phyloP scores from a whole-genome alignment of 345 rosid genomes.

The Syzygium aromaticum region DNA sequence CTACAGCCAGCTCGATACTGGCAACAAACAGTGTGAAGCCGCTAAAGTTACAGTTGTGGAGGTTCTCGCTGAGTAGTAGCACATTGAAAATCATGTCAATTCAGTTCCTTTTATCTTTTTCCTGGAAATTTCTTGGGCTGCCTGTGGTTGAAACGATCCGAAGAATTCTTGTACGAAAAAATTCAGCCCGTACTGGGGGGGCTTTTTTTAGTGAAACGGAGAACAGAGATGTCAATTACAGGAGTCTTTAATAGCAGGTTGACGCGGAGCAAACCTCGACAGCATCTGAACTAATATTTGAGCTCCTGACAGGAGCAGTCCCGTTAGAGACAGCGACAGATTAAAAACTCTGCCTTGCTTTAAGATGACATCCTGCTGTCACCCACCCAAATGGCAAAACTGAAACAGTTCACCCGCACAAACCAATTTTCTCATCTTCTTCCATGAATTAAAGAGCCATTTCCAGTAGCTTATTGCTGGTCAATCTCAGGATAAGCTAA shows the following conservation, averaged over 20 bases:
- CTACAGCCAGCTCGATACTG: conserved; percentile 53
- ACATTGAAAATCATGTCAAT: neutral
- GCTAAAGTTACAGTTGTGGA: conserved; percentile 9
- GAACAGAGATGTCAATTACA: neutral
- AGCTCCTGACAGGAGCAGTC: neutral
- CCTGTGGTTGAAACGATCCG: neutral
- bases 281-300: neutral
- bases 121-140: neutral
- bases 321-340: neutral
- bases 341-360: neutral
- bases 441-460: neutral
- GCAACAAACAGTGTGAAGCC: conserved; percentile 4
- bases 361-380: neutral
- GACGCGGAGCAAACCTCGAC: neutral
- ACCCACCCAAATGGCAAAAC: neutral
- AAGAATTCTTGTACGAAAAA: neutral
- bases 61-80: conserved; percentile 16
- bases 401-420: neutral
- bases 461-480: neutral
- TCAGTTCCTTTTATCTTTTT: neutral
- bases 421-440: neutral
- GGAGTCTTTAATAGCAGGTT: neutral
- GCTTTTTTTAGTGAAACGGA: neutral
- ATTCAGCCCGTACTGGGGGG: neutral
- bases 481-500: neutral